These are phyloP conservation scores for Globisporangium recalcitrans DNA, from an alignment of 352 stramenopile genomes.

Conservation along the genomic window DNA sequence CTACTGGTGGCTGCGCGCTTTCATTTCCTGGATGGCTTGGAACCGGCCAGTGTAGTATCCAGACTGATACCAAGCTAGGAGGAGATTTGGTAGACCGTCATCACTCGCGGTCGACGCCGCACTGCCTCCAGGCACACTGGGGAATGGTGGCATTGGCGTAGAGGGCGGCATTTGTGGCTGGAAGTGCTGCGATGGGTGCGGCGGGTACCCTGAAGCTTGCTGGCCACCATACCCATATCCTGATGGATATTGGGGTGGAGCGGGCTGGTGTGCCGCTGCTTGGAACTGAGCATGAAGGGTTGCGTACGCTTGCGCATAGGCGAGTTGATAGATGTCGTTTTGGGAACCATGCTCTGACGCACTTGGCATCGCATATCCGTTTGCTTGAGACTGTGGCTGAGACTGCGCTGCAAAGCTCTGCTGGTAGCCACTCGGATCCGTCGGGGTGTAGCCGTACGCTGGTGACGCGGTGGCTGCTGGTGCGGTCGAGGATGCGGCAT, in stretches of 20 bases:
- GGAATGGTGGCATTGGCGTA: constrained; percentile 16
- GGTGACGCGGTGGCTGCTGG: background rate
- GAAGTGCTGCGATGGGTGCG: constrained; percentile 23
- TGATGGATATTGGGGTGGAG: constrained; percentile 10
- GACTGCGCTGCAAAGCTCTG: background rate
- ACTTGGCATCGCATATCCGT: constrained; percentile 2
- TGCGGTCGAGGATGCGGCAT: constrained; percentile 13
- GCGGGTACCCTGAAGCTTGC: constrained; percentile 16
- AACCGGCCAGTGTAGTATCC: constrained; percentile 79
- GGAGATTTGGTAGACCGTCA: constrained; percentile 63
- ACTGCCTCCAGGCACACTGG: constrained; percentile 19
- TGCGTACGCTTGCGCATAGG: constrained; percentile 65
- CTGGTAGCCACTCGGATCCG: background rate
- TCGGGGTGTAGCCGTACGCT: constrained; percentile 7
- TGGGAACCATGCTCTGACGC: background rate
- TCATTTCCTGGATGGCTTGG: constrained; percentile 77
- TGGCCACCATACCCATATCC: constrained; percentile 13
- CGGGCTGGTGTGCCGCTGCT: constrained; percentile 14
- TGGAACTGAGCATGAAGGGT: constrained; percentile 58
- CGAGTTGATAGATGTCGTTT: constrained; percentile 52
- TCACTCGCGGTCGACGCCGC: constrained; percentile 18
- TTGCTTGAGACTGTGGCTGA: background rate
- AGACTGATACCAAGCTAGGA: constrained; percentile 84
- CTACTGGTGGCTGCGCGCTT: constrained; percentile 18
- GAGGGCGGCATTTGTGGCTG: constrained; percentile 9